A percentile compares a stretch with the other conserved stretches of the same genome.
Conservation (phyloP, 148 eudicot species). For the Hydrangea macrophylla region DNA sequence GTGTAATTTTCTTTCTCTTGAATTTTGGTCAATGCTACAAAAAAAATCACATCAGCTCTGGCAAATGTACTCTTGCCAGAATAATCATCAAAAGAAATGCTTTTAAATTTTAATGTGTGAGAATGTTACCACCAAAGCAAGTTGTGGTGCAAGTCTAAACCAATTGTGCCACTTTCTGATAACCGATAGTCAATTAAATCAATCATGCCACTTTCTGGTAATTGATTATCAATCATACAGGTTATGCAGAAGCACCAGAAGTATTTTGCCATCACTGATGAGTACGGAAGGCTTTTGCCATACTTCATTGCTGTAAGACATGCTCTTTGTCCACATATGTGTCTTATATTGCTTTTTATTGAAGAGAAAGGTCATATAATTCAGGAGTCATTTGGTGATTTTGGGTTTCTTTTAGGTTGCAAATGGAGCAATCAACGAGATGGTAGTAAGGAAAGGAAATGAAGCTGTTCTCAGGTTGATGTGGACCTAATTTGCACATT, state of each 20-base stretch:
- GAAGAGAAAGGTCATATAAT: not conserved
- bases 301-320: slow-evolving; percentile 82
- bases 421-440: slow-evolving; percentile 82
- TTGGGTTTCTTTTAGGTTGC: slow-evolving; percentile 59
- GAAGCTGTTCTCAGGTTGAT: slow-evolving; percentile 95
- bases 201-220: not conserved
- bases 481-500: slow-evolving; percentile 9
- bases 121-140: not conserved
- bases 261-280: slow-evolving; percentile 79
- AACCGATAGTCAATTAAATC: not conserved
- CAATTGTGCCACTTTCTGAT: not conserved
- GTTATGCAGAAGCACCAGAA: slow-evolving; percentile 99
- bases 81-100: not conserved
- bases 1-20: not conserved
- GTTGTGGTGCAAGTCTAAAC: not conserved
- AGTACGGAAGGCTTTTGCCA: slow-evolving; percentile 66
- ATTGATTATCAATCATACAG: slow-evolving; percentile 35
- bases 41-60: not conserved
- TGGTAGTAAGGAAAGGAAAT: slow-evolving; percentile 84
- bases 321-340: slow-evolving; percentile 2
- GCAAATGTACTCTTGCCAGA: not conserved
- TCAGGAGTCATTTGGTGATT: not conserved
- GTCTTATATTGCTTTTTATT: not conserved
- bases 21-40: not conserved
- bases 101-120: not conserved